Evolutionary conservation across 129 eudicot species (phyloP), one percentile per base, ranked within the genome.

Genomic region (Glebionis coronaria): DNA sequence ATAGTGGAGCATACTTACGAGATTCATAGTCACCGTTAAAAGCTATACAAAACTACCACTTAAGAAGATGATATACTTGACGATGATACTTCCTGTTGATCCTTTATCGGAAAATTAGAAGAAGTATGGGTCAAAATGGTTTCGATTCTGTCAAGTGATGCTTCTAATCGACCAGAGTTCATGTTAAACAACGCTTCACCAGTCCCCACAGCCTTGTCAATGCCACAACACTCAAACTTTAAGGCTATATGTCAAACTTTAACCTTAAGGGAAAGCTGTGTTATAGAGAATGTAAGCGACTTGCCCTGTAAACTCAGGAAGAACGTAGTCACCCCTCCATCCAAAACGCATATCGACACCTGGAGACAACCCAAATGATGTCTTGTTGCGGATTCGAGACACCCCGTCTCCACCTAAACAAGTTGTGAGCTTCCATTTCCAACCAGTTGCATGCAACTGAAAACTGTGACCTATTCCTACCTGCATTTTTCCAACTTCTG

Each of bases 81-180:
- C n/a, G 44, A 58, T 74, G 50, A 31, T 31, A 31, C 40, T 31
- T 31, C 70, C 67, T n/a, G 19, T 19, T n/a, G n/a, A n/a, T 73
- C 77, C 38, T 57, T 67, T 27, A 27, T 56, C 19, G 62, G 56
- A 9, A 10, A 38, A 55, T 69, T 60, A 71, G 9, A n/a, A n/a
- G n/a, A 68, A 20, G 77, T 25, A 60, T 82, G 84, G 51, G 96
- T 88, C 62, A 93, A 81, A 65, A 92, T 86, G 65, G 96, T 84
- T 82, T 92, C 98, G 38, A 92, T 76, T 81, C 98, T 80, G 67
- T 92, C 98, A 75, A 92, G 96, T 10, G 98, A 92, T 53, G 98
- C 96, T 52, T 92, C 85, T 60, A 82, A 72, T 19, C 85, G 81
- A 67, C 98, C 98, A 38, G 98, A 88, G 56, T 93, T 74, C 92